Evolutionary conservation across 75 land plant genomes (phyloP).

Genomic region (Sequoia sempervirens): DNA sequence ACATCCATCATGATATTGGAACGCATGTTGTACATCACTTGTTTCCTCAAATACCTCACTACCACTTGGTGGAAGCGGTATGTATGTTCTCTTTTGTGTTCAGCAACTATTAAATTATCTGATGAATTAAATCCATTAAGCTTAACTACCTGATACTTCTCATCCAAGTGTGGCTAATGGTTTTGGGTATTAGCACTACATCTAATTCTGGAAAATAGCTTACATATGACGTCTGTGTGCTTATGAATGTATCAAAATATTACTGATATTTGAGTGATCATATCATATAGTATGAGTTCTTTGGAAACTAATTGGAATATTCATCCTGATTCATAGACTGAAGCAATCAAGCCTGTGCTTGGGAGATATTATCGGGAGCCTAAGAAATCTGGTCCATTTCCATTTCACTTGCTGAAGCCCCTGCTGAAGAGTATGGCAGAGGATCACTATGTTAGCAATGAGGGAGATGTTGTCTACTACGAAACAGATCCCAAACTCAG

Average conservation of each 20-base stretch:
- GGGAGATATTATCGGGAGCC: constrained; percentile 89
- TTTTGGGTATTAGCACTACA: neutral
- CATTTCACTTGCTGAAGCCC: constrained; percentile 57
- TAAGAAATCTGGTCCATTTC: constrained; percentile 67
- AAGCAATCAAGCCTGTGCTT: constrained; percentile 76
- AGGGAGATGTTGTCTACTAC: constrained; percentile 74
- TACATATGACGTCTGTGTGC: neutral
- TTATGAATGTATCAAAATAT: neutral
- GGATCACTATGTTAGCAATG: constrained; percentile 81
- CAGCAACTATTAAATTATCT: neutral
- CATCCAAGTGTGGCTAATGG: neutral
- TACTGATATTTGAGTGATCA: neutral
- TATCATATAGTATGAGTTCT: neutral
- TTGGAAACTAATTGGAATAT: neutral
- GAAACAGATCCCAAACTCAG: constrained; percentile 44
- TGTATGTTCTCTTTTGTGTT: constrained; percentile 41
- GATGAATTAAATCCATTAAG: neutral
- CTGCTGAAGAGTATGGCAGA: constrained; percentile 55
- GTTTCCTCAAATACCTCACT: constrained; percentile 97
- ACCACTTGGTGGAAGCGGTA: constrained; percentile 85
- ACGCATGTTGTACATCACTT: constrained; percentile 97
- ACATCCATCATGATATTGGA: constrained; percentile 93
- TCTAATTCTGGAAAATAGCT: neutral
- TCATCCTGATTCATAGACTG: constrained; percentile 49
- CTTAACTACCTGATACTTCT: neutral